Base-by-base conservation (phyloP, 768 basidiomycete species). In the Tephrocybe rancida region DNA sequence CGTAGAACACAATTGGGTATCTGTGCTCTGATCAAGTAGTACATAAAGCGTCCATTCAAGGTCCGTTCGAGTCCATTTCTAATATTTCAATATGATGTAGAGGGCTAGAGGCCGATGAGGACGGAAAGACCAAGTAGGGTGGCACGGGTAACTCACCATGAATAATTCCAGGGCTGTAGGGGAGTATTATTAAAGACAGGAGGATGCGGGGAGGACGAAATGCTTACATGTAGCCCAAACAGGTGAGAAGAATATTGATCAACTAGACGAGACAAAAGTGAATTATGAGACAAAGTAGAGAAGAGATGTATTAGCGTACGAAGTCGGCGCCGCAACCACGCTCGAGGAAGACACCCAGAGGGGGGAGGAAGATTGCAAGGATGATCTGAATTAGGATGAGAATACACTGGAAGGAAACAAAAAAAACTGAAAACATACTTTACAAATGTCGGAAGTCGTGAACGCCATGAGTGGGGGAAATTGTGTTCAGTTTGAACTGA, bases 341-440 rank as follows among this genome's bases (percentile, higher is more conserved):
- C 74, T 95, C 92, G 22, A 95, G 72, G 74, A 94, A 93, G 22
- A 96, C 94, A 51, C 87, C 92, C 2, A 96, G 66, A 54, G 94
- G 94, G 9, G 92, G 91, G 13, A 92, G 62, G 66, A 92, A 60
- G 70, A 92, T 77, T 54, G 90, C 90, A 50, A 84, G 62, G 55
- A 80, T 59, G 57, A 75, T 73, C 84, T 88, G 59, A 44, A 42
- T 21, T n/a, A 16, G 56, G 34, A 24, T 10, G 42, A 46, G 71
- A 59, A 50, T 27, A 41, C 35, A 21, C 10, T 6, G 37, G 11
- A 18, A 8, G 19, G 6, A 18, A n/a, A 34, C 38, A 54, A 42
- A 13, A 22, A 32, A 46, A 37, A 5, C 7, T 5, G 48, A 54
- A 24, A 44, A 70, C 70, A 44, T n/a, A 86, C 88, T 74, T 92